phyloP scores from a whole-genome alignment of 257 asterid genomes.

The Solanum appendiculatum region DNA sequence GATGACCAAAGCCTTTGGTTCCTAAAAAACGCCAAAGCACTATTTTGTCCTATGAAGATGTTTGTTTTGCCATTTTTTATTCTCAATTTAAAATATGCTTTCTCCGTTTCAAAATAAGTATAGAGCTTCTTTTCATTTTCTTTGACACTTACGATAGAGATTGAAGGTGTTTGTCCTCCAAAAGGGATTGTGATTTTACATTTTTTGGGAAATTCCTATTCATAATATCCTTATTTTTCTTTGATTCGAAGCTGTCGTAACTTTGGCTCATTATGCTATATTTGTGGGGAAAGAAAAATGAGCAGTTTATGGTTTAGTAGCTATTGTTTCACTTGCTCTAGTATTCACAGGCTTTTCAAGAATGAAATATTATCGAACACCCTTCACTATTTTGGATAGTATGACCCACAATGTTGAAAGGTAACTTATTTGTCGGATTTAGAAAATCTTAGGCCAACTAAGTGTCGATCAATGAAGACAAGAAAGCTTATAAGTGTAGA shows the following conservation, averaged over 20 bases:
- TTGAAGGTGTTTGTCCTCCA: neutral
- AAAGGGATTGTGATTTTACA: neutral
- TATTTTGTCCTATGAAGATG: neutral
- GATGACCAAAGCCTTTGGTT: neutral
- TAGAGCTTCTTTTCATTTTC: fast-evolving
- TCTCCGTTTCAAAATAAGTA: neutral
- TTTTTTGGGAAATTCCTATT: neutral
- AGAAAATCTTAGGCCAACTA: no score
- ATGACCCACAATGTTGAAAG: neutral
- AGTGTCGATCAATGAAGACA: neutral
- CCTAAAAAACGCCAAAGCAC: neutral
- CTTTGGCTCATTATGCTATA: neutral
- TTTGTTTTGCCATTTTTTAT: neutral
- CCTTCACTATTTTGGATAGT: neutral
- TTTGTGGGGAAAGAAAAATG: neutral
- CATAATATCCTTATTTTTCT: neutral
- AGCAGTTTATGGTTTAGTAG: neutral
- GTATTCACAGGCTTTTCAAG: neutral
- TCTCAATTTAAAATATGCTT: neutral
- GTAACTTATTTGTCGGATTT: neutral
- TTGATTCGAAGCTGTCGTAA: neutral
- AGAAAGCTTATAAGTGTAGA: neutral
- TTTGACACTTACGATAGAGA: neutral
- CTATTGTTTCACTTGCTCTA: neutral
- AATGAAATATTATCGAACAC: neutral